Base-by-base conservation (phyloP, 371 early-diverging fungal genomes). In the Mortierella sp. region DNA sequence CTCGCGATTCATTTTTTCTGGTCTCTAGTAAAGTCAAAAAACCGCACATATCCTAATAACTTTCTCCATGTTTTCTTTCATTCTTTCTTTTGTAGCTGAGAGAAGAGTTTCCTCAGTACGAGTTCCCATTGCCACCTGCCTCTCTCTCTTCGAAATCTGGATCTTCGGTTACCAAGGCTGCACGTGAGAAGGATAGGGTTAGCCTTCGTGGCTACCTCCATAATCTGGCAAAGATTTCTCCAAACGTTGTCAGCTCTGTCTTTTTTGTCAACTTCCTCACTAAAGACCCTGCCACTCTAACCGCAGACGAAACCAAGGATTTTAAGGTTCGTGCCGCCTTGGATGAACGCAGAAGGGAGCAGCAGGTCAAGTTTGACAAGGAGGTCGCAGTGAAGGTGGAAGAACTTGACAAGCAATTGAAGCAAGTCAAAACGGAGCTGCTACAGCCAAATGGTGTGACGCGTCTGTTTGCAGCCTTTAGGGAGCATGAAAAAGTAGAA, bases 141-240 rank as follows among this genome's bases (percentile, higher is more conserved):
- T 72, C 69, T 36, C 65, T 55, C 36, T 45, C 65, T n/a, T 63
- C 70, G 28, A 81, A 67, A 67, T 81, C 82, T 11, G 73, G 76
- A 41, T 67, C 75, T 4, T 43, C 68, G 0, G 69, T 69, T 28
- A 47, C 41, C 15, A 71, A 67, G 52, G 57, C 59, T 13, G 73
- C 70, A 24, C 84, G 88, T 2, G 92, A 91, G 70, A 87, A 86
- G 70, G 90, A 91, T 73, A 87, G 92, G 1, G 61, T 90, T 65
- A 73, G 83, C 48, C 80, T 90, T 21, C 84, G 89, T 13, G 83
- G 87, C 0, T 88, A 85, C 45, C 63, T 91, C 4, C 88, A 86
- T 47, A 86, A 84, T 21, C 77, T 87, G 1, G 67, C 90, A 8
- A 79, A 81, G 63, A 73, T 76, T 9, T 72, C 84, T 1, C 84